Base-by-base conservation (phyloP, 768 basidiomycete genomes). In the Rhizopogon vinicolor region DNA sequence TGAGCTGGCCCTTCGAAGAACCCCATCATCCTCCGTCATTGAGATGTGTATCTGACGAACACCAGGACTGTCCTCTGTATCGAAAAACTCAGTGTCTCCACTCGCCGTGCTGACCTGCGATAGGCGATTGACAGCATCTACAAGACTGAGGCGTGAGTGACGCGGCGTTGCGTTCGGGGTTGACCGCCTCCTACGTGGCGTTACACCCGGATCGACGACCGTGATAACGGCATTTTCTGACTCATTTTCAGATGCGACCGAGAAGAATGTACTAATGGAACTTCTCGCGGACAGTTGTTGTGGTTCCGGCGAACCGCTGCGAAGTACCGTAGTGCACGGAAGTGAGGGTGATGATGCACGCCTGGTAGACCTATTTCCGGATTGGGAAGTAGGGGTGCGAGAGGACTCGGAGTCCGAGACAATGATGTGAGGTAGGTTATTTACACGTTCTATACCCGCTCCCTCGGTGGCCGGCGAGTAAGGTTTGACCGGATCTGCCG, bases 61-160 rank as follows among this genome's bases (percentile, higher is more conserved):
- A 22, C n/a, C 12, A 8, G 3, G 18, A 2, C 7, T 16, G 9
- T 42, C 28, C 12, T 52, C 45, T 14, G 51, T 13, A 16, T 68
- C 67, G 22, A 58, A 68, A 48, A 69, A 68, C 19, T 63, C 53
- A 2, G 67, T 70, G 25, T 65, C 60, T 0, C 67, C 67, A 14
- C 67, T 68, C 16, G 58, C 51, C 29, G 62, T 58, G 16, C 68
- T 70, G 0, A 53, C 45, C 1, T 60, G 39, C 0, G 67, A 68
- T 45, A 70, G 59, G 1, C 67, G 62, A 14, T 63, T 65, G 35
- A 33, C 25, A 2, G 68, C 67, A 48, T 68, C 67, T 2, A 68
- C 44, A 22, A 68, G 60, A 43, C 67, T 70, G 18, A 66, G 52
- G 5, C 67, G 58, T 16, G 56, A 53, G 7, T 59, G 57, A 9